Conservation (phyloP, 2,329 filamentous ascomycete genomes). For the Trichoderma citrinoviride region DNA sequence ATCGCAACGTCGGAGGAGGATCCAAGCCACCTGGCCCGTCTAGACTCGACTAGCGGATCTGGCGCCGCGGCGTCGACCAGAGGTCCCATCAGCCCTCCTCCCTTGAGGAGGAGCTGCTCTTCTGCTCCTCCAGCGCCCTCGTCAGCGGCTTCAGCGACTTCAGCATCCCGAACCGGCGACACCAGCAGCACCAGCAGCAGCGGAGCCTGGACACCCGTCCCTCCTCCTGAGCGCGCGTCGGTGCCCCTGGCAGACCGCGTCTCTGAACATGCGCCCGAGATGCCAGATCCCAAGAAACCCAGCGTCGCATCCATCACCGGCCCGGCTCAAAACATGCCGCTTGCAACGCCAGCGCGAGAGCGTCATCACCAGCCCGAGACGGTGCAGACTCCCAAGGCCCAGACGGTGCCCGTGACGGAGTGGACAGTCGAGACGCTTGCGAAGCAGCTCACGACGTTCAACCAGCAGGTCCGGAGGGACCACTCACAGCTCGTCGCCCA, state of each 20-base stretch:
- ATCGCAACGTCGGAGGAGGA: conserved; percentile 1
- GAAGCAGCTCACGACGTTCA: conserved; percentile 39
- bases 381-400: conserved; percentile 23
- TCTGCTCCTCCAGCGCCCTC: conserved; percentile 7
- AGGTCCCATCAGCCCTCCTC: conserved; percentile 33
- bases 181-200: not conserved
- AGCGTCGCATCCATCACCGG: conserved; percentile 16
- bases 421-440: conserved; percentile 48
- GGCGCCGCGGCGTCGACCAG: conserved; percentile 19
- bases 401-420: conserved; percentile 31
- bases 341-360: not conserved
- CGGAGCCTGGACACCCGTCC: not conserved
- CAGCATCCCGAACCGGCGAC: not conserved
- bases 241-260: conserved; percentile 18
- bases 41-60: conserved; percentile 16
- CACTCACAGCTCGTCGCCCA: conserved; percentile 47
- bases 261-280: conserved; percentile 26
- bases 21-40: conserved; percentile 13
- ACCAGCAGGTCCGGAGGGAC: conserved; percentile 44
- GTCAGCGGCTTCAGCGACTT: not conserved
- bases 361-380: conserved; percentile 1
- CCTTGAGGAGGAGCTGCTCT: conserved; percentile 26
- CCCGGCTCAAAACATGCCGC: conserved; percentile 13
- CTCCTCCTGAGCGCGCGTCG: conserved; percentile 19
- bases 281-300: conserved; percentile 29